Percentiles rank a stretch among this genome's conserved stretches.
phyloP scores from a whole-genome alignment of 108 stramenopile genomes.

The Nannochloropsis salina region DNA sequence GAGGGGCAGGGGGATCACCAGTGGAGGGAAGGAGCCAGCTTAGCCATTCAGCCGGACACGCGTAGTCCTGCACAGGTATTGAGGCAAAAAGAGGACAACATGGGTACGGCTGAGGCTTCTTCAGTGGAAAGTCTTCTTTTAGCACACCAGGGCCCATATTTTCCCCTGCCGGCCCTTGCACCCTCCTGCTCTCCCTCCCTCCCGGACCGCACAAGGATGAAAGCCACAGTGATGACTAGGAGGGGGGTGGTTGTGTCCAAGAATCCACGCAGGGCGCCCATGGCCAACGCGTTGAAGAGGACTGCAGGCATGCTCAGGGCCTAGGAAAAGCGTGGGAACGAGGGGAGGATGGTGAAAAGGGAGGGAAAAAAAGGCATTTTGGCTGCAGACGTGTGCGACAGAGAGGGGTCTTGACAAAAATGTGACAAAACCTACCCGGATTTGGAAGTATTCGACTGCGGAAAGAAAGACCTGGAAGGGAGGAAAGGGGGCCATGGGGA shows the following conservation, averaged over 20 bases:
- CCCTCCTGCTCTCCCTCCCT: neutral
- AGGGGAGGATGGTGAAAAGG: neutral
- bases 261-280: slow-evolving; percentile 2
- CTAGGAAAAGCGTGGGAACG: neutral
- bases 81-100: neutral
- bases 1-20: neutral
- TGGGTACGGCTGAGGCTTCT: neutral
- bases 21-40: neutral
- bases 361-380: neutral
- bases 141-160: neutral
- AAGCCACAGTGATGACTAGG: neutral
- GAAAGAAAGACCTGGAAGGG: neutral
- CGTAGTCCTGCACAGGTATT: neutral
- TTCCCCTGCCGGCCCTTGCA: neutral
- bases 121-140: too few relatives aligned
- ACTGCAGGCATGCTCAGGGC: neutral
- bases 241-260: neutral
- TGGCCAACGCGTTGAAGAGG: neutral
- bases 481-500: neutral
- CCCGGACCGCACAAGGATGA: neutral
- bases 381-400: neutral
- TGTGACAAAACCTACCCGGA: neutral
- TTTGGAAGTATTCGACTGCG: neutral
- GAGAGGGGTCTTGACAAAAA: neutral
- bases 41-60: neutral